A percentile compares a stretch with the other conserved stretches of the same genome.
phyloP scores from a whole-genome alignment of 768 basidiomycete species.

The Boletus sensibilis region DNA sequence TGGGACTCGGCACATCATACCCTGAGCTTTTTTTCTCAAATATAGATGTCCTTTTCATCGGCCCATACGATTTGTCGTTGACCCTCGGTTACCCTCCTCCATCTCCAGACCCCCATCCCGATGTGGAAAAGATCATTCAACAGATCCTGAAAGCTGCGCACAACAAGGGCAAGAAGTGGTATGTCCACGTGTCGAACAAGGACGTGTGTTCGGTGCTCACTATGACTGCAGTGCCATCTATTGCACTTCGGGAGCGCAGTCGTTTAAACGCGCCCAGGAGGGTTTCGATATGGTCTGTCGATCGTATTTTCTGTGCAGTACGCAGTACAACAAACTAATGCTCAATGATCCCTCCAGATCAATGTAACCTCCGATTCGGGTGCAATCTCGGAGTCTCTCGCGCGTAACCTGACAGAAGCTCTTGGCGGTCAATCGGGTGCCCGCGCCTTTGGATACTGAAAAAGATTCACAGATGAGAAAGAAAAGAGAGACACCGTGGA shows the following conservation, averaged over 20 bases:
- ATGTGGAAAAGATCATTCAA: slow-evolving; percentile 60
- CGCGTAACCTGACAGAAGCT: slow-evolving; percentile 24
- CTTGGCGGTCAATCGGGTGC: slow-evolving; percentile 11
- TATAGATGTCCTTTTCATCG: slow-evolving; percentile 56
- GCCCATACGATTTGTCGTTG: slow-evolving; percentile 68
- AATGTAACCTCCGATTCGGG: slow-evolving; percentile 47
- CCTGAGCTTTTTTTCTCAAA: neutral
- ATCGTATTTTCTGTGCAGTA: neutral
- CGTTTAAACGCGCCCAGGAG: slow-evolving; percentile 43
- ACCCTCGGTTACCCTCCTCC: slow-evolving; percentile 59
- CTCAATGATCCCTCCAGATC: slow-evolving; percentile 36
- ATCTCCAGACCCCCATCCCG: slow-evolving; percentile 61
- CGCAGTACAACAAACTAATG: neutral
- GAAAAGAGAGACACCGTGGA: neutral
- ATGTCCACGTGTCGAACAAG: slow-evolving; percentile 4
- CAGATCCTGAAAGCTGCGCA: slow-evolving; percentile 50
- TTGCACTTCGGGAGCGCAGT: slow-evolving; percentile 46
- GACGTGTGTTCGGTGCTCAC: neutral
- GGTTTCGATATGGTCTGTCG: slow-evolving; percentile 52
- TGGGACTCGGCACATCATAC: neutral
- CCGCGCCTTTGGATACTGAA: slow-evolving; percentile 15
- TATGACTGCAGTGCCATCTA: slow-evolving; percentile 42
- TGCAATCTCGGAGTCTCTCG: slow-evolving; percentile 41
- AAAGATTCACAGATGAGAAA: neutral
- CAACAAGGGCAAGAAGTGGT: slow-evolving; percentile 65